A percentile compares a stretch with the other conserved stretches of the same genome.
Evolutionary conservation across 768 basidiomycete genomes (phyloP).

Genomic region (Leccinellum rugosiceps): DNA sequence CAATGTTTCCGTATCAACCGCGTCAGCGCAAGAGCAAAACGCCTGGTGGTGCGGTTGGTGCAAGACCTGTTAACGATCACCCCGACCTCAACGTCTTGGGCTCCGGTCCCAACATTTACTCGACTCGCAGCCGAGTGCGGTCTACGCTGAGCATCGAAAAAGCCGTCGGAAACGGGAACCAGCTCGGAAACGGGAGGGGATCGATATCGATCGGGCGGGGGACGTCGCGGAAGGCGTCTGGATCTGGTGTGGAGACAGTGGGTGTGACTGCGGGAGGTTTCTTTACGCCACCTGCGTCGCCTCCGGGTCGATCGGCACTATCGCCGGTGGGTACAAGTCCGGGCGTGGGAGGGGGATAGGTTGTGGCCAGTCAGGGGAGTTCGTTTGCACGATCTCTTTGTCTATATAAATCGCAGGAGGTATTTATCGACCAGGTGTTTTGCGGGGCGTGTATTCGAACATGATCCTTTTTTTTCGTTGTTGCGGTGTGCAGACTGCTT

Average conservation of each 20-base stretch:
- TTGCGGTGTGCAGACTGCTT: not conserved
- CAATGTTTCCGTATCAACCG: constrained; percentile 33
- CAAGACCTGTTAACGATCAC: constrained; percentile 37
- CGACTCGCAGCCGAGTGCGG: constrained; percentile 42
- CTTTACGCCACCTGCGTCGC: constrained; percentile 54
- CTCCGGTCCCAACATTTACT: constrained; percentile 20
- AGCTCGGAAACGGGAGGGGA: constrained; percentile 40
- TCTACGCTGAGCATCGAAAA: constrained; percentile 68
- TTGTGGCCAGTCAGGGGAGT: too few relatives aligned
- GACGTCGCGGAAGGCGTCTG: constrained; percentile 57
- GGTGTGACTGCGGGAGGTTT: constrained; percentile 77
- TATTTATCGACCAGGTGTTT: not conserved
- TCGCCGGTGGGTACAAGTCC: not conserved
- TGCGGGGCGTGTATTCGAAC: not conserved
- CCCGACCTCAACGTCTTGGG: constrained; percentile 10
- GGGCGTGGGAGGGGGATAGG: not conserved
- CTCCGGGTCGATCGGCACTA: constrained; percentile 4
- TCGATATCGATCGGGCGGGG: constrained; percentile 67
- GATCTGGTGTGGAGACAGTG: constrained; percentile 72
- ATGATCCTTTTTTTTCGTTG: not conserved
- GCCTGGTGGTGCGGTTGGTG: constrained; percentile 8
- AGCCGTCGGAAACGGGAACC: constrained; percentile 15
- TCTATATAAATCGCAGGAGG: not conserved
- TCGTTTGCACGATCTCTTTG: not conserved
- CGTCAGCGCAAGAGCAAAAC: constrained; percentile 38